These are phyloP conservation scores for Suhomyces yuchorum DNA, from an alignment of 1,139 yeast genomes.

Conservation along the genomic window DNA sequence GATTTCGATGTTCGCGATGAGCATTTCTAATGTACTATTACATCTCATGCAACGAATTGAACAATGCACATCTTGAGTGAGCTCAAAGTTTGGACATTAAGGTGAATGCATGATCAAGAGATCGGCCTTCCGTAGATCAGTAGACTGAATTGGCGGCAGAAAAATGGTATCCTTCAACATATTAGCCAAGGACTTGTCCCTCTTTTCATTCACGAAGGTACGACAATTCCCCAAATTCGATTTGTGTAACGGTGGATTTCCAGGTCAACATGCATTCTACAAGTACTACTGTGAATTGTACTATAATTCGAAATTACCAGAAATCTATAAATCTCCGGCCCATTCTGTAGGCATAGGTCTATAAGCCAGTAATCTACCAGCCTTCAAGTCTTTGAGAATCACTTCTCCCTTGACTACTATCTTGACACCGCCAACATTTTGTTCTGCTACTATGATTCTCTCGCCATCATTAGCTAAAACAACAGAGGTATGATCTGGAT, in stretches of 20 bases:
- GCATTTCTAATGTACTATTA: not conserved
- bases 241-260: too few species aligned
- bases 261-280: not conserved
- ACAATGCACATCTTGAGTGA: not conserved
- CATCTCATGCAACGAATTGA: too few species aligned
- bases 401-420: constrained; percentile 51
- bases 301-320: not conserved
- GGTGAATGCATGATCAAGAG: too few species aligned
- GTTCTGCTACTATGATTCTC: constrained; percentile 54
- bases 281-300: not conserved
- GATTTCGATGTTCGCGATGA: not conserved
- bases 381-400: constrained; percentile 42
- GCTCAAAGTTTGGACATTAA: too few species aligned
- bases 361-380: constrained; percentile 54
- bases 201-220: too few species aligned
- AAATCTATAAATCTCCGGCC: constrained; percentile 43
- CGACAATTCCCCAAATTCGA: too few species aligned
- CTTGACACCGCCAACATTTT: constrained; percentile 56
- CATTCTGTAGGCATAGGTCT: constrained; percentile 59
- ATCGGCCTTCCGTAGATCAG: too few species aligned
- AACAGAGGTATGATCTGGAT: constrained; percentile 70
- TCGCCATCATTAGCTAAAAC: constrained; percentile 43
- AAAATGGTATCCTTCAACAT: too few species aligned
- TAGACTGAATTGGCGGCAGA: too few species aligned
- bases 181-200: too few species aligned